Base-by-base conservation (phyloP, 176 grass and related monocot species). In the Pharus latifolius region DNA sequence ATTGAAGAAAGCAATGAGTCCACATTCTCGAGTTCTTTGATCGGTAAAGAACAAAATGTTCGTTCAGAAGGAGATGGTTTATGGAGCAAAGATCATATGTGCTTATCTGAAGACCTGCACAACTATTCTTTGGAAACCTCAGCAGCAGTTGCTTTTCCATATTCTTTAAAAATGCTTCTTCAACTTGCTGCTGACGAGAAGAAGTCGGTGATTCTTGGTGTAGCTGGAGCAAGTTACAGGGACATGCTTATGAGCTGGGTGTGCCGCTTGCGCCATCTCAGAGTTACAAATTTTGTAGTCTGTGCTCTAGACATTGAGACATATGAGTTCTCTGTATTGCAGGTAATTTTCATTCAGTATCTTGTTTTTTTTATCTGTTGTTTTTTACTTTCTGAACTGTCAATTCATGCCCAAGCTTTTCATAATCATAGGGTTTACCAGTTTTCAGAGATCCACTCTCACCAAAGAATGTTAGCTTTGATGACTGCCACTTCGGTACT, bases 231-330 rank as follows among this genome's bases (percentile, higher is more conserved):
- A 50, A 88, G 87, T 67, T 98, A 98, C 65, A 83, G 66, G 65
- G 89, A 98, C 50, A 87, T 98, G 84, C 94, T 98, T 26, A 98
- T 98, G 94, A 98, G 78, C 38, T 98, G 89, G 94, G 89, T 38
- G 23, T 98, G 94, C 67, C 80, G 89, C 10, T 83, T 98, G 49
- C 84, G 87, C 44, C 48, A 45, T 65, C 81, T 98, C 22, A 15
- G 65, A 57, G 41, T 91, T 12, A 69, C 68, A 9, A 98, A 98
- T 48, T 93, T 98, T 76, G 11, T 91, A 46, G 72, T 98, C 0
- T 98, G 79, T 79, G 89, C 94, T 71, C 73, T 98, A 26, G 94
- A 98, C 56, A 40, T 77, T 49, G 86, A 93, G 72, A 98, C 73
- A 8, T 91, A 98, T 29, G 78, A 85, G 18, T 91, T 98, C 56